phyloP scores from a whole-genome alignment of 176 grass and related monocot genomes.

The Poa annua region DNA sequence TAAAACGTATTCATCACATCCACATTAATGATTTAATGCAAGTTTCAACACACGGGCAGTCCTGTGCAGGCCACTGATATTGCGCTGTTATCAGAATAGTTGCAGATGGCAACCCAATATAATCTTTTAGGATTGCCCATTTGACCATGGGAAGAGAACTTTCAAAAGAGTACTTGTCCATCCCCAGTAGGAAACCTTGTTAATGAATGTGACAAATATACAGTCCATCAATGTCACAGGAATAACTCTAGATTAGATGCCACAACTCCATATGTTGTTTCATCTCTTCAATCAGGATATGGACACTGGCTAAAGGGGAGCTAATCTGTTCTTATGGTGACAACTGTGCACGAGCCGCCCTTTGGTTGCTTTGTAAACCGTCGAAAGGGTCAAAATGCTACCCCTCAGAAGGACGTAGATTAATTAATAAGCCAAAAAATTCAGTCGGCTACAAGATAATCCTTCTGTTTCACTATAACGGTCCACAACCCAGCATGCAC shows the following conservation, averaged over 20 bases:
- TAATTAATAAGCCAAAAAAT: background rate
- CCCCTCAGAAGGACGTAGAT: background rate
- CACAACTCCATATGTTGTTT: background rate
- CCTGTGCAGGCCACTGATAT: background rate
- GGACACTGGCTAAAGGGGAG: background rate
- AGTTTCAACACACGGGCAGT: background rate
- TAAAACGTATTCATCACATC: background rate
- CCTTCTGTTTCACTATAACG: background rate
- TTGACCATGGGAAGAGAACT: background rate
- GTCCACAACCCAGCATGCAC: background rate
- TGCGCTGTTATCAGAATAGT: background rate
- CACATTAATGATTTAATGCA: background rate
- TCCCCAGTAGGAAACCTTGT: conserved; percentile 1
- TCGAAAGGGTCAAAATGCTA: background rate
- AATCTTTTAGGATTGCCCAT: background rate
- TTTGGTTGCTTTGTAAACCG: background rate
- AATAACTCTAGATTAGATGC: background rate
- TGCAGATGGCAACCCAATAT: background rate
- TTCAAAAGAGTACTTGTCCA: background rate
- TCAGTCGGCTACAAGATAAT: background rate
- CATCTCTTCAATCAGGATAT: background rate
- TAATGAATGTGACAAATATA: background rate
- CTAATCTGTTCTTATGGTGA: background rate
- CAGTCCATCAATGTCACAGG: background rate
- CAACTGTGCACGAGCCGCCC: background rate